Base-by-base conservation (phyloP, 768 basidiomycete species). In the Rhodosporidiobolus odoratus region DNA sequence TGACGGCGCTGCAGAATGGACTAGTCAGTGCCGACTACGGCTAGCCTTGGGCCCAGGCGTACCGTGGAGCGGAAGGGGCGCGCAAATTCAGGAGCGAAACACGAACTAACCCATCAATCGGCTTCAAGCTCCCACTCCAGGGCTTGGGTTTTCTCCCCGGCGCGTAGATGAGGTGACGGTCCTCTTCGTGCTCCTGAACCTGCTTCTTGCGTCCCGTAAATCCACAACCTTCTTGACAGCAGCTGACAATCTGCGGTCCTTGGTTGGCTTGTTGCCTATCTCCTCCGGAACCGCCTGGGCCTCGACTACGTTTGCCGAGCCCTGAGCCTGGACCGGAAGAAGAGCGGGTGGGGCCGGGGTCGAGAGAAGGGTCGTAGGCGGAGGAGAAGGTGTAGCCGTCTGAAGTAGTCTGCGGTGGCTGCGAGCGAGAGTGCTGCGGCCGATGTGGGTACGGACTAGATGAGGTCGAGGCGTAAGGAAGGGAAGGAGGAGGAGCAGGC, bases 121-220 rank as follows among this genome's bases (percentile, higher is more conserved):
- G 76, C 32, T 76, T 76, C 45, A 71, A 48, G 21, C 61, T 67
- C 13, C 63, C 68, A 7, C 47, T 58, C 62, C 78, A 79, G 15
- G 73, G 61, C 65, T 80, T 78, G 15, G 76, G 67, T 58, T 73
- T 70, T 37, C 69, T 68, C 2, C 78, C 78, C n/a, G 75, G 67
- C 43, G 72, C 75, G 52, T 77, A 79, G 45, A 80, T 78, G 58
- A 81, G 37, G 66, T 81, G 80, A 16, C 80, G 65, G 69, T 81
- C 80, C 48, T 77, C 78, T 61, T 80, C 80, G 67, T 81, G 80
- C 27, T 79, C 74, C 56, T 75, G 63, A 0, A 81, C 80, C 5
- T 76, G 70, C 30, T 77, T 76, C 21, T 75, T 76, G 10, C 76
- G 57, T 34, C 80, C 80, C 3, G 78, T 77, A 41, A 79, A 81